Percentiles rank a stretch among this genome's conserved stretches.
phyloP scores from a whole-genome alignment of 331 rosid genomes.

The Phaseolus coccineus region DNA sequence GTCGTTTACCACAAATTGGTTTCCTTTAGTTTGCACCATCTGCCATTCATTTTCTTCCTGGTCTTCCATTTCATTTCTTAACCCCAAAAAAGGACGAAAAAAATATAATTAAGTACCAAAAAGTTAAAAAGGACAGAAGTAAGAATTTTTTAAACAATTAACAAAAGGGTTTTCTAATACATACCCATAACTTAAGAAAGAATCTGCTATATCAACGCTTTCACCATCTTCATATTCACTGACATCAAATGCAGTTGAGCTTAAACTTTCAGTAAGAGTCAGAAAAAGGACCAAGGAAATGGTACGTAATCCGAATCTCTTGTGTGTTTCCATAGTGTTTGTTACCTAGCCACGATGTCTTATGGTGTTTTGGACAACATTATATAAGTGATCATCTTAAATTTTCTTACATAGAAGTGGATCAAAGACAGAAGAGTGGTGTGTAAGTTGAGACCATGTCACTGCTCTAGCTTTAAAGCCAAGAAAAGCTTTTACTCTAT shows the following conservation, averaged over 20 bases:
- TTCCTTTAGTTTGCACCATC: slow-evolving; percentile 85
- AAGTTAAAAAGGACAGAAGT: not conserved
- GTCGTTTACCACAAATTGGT: slow-evolving; percentile 79
- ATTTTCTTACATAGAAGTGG: slow-evolving; percentile 22
- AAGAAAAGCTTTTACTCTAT: slow-evolving; percentile 41
- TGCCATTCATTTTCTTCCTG: slow-evolving; percentile 57
- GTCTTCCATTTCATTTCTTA: slow-evolving; percentile 50
- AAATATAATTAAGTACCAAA: not conserved
- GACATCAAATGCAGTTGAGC: slow-evolving; percentile 45
- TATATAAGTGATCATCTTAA: slow-evolving; percentile 49
- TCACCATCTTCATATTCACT: slow-evolving; percentile 52
- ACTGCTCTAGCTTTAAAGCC: slow-evolving; percentile 45
- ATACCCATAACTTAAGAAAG: slow-evolving; percentile 39
- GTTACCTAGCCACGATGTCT: slow-evolving; percentile 31
- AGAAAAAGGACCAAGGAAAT: slow-evolving; percentile 52
- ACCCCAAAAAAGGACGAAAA: not conserved
- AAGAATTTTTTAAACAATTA: not conserved
- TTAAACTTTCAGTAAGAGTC: slow-evolving; percentile 39
- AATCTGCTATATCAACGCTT: slow-evolving; percentile 41
- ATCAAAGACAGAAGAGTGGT: slow-evolving; percentile 44
- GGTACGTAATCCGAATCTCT: slow-evolving; percentile 17
- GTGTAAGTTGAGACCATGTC: slow-evolving; percentile 50
- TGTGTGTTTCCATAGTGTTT: slow-evolving; percentile 56
- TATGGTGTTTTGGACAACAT: slow-evolving; percentile 38
- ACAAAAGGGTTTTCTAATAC: slow-evolving; percentile 27